Base-by-base conservation (phyloP, 192 early-diverging fungal species). In the Pilaira anomala region DNA sequence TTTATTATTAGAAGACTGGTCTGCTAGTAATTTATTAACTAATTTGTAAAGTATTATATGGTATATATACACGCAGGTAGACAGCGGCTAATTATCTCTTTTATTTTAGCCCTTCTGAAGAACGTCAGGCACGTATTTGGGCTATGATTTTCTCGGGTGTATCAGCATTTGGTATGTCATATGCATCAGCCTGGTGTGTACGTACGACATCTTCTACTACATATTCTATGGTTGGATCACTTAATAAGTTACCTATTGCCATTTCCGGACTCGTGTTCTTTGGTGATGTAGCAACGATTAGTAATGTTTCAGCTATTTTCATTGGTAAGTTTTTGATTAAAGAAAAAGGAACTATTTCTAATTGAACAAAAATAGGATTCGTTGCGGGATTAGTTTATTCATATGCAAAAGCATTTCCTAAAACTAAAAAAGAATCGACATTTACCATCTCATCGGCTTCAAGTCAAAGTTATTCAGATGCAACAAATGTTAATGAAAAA, bases 211-310 rank as follows among this genome's bases (percentile, higher is more conserved):
- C 82, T 0, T 88, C 88, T 16, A 91, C 91, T 26, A 91, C 89
- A 0, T 91, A 90, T 69, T 85, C 82, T 22, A 98, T 98, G 97
- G 93, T 93, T 24, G 94, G 95, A 8, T 90, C 93, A 1, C 86
- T 97, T 44, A 98, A 98, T 78, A 98, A 99, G 70, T 80, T 98
- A 40, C 95, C 93, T 16, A 93, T 94, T 67, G 91, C 93, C 2
- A 71, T 95, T 41, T 90, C 90, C 62, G 92, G 95, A 30, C 92
- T 97, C 83, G 55, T 96, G 7, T 97, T 94, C 77, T 92, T 99
- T 78, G 85, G 87, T 45, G 94, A 94, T 67, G 83, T 83, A 22
- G 81, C 93, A 18, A 91, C 91, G 0, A 66, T 82, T 26, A 89
- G 85, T 29, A 87, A 85, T 60, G 82, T 96, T 8, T 74, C 85